A percentile compares a stretch with the other conserved stretches of the same genome.
Conservation (phyloP, 768 basidiomycete genomes). For the Boletus pseudopeckii region DNA sequence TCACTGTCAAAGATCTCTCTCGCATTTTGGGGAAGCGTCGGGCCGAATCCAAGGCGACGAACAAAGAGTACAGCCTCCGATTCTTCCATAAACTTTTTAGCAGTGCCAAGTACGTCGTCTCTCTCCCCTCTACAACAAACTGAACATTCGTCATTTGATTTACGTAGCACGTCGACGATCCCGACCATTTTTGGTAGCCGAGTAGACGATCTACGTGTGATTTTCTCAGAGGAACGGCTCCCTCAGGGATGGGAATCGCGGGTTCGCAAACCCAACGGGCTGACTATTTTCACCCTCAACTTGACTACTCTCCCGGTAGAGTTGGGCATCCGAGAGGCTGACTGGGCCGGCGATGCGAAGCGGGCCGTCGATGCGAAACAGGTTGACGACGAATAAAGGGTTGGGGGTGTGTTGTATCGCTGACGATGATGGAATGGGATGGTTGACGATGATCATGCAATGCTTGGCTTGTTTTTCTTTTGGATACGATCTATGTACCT, state of each 20-base stretch:
- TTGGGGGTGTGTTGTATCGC: not conserved
- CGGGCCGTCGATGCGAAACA: not conserved
- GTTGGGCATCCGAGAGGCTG: conserved; percentile 10
- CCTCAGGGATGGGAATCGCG: conserved; percentile 70
- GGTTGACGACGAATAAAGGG: not conserved
- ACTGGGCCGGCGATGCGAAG: conserved; percentile 4
- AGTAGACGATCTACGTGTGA: conserved; percentile 46
- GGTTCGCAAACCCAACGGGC: conserved; percentile 47
- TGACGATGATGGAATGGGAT: not conserved
- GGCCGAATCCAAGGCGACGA: conserved; percentile 47
- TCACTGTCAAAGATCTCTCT: conserved; percentile 61
- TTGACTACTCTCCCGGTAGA: not conserved
- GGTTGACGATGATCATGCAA: not conserved
- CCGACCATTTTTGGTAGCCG: conserved; percentile 63
- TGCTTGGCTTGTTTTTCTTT: not conserved
- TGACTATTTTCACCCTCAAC: conserved; percentile 60
- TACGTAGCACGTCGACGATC: conserved; percentile 55
- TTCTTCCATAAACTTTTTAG: conserved; percentile 59
- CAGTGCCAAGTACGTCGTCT: conserved; percentile 55
- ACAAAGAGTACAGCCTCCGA: conserved; percentile 53
- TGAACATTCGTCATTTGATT: not conserved
- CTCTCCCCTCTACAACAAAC: not conserved
- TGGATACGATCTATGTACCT: not conserved
- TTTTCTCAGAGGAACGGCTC: conserved; percentile 64
- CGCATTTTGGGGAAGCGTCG: conserved; percentile 58